Conservation (phyloP, 2,329 filamentous ascomycete species). For the Aspergillus luchuensis region DNA sequence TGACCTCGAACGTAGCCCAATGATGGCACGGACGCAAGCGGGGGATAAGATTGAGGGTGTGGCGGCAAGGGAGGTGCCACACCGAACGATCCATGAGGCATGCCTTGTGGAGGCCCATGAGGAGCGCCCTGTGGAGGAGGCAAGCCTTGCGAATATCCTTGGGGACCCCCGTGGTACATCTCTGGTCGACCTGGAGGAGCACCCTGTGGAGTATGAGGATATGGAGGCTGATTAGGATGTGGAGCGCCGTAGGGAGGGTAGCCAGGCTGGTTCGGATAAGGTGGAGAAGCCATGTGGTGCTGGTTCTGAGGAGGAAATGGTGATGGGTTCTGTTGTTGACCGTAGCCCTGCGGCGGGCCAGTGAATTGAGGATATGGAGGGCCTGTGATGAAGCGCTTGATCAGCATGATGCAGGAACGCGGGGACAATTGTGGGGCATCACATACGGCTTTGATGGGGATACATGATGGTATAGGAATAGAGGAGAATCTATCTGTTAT, state of each 20-base stretch:
- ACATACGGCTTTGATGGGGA: not conserved
- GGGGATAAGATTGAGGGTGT: conserved; percentile 24
- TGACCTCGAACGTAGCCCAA: conserved; percentile 74
- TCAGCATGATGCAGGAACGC: not conserved
- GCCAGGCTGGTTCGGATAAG: not conserved
- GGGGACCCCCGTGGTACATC: not conserved
- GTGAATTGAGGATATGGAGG: conserved; percentile 25
- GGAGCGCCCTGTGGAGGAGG: conserved; percentile 16
- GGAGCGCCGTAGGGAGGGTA: conserved; percentile 22
- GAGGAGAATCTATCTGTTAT: not conserved
- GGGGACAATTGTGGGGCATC: not conserved
- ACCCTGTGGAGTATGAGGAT: not conserved
- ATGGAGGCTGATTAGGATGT: not conserved
- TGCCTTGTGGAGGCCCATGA: conserved; percentile 26
- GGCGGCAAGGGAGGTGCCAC: conserved; percentile 9
- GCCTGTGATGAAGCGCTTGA: conserved; percentile 16
- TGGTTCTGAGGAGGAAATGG: not conserved
- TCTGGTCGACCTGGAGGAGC: not conserved
- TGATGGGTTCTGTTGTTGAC: not conserved
- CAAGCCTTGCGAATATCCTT: not conserved
- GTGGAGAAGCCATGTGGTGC: not conserved
- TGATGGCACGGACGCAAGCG: conserved; percentile 63
- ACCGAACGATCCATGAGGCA: not conserved
- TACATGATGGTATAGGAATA: not conserved
- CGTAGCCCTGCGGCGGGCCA: not conserved